These are phyloP conservation scores for Pleurotus sapidus DNA, from an alignment of 768 basidiomycete genomes.

Conservation along the genomic window DNA sequence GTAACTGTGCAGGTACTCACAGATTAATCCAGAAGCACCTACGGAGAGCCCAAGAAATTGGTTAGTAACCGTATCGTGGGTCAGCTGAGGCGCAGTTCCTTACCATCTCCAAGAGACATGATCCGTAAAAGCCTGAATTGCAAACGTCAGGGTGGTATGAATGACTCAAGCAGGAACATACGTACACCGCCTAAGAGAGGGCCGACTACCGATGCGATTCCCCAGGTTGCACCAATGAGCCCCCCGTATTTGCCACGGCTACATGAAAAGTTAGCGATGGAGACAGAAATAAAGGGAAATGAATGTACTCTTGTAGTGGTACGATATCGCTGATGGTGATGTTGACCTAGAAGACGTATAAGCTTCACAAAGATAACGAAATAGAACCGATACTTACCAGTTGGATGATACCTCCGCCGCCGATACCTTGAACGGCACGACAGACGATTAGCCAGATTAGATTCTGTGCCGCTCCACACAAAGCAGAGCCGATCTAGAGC, in stretches of 20 bases:
- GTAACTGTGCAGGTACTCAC: constrained; percentile 29
- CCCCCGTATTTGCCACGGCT: constrained; percentile 81
- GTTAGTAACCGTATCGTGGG: constrained; percentile 1
- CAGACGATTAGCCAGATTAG: constrained; percentile 77
- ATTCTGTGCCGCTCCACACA: constrained; percentile 78
- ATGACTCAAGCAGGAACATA: background rate
- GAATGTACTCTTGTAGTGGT: constrained; percentile 65
- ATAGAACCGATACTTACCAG: constrained; percentile 34
- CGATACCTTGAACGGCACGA: constrained; percentile 81
- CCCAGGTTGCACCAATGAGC: constrained; percentile 78
- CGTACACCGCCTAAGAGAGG: constrained; percentile 78
- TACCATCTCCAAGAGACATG: constrained; percentile 81
- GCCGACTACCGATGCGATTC: constrained; percentile 66
- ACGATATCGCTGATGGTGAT: constrained; percentile 86
- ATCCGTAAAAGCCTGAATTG: constrained; percentile 59
- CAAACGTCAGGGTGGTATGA: constrained; percentile 4
- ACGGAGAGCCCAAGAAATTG: constrained; percentile 3
- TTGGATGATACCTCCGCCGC: constrained; percentile 78
- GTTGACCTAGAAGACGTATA: constrained; percentile 37
- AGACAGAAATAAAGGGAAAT: background rate
- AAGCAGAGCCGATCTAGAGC: constrained; percentile 66
- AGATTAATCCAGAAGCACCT: constrained; percentile 80
- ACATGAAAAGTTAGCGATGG: background rate
- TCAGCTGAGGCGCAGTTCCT: constrained; percentile 11
- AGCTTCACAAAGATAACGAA: background rate